These are phyloP conservation scores for Graphilbum fragrans DNA, from an alignment of 2,329 filamentous ascomycete species.

Conservation along the genomic window DNA sequence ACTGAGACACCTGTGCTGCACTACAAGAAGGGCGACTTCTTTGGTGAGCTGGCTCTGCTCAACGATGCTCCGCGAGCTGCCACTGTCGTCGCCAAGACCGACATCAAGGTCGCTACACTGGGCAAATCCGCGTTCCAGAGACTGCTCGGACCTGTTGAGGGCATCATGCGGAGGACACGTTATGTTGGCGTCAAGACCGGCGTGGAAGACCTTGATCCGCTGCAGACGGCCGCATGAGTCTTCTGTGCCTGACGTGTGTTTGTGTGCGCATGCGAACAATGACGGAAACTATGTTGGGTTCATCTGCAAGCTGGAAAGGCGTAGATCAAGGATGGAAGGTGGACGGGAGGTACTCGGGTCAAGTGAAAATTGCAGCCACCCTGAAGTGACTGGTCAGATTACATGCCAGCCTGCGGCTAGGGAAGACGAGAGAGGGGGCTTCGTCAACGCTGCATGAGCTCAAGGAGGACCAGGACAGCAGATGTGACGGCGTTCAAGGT, in stretches of 20 bases:
- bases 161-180: constrained; percentile 76
- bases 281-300: too few relatives aligned
- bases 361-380: too few relatives aligned
- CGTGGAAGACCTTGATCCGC: constrained; percentile 56
- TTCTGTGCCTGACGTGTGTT: not conserved
- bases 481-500: not conserved
- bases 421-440: too few relatives aligned
- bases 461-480: too few relatives aligned
- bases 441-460: too few relatives aligned
- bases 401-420: too few relatives aligned
- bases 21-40: constrained; percentile 90
- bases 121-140: constrained; percentile 93
- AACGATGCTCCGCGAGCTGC: constrained; percentile 91
- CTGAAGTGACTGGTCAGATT: too few relatives aligned
- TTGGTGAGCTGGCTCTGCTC: constrained; percentile 85
- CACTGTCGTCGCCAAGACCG: constrained; percentile 69
- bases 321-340: too few relatives aligned
- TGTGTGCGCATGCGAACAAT: too few relatives aligned
- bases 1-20: constrained; percentile 58
- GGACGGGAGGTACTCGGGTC: too few relatives aligned
- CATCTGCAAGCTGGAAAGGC: too few relatives aligned
- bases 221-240: constrained; percentile 26
- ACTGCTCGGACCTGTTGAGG: constrained; percentile 81
- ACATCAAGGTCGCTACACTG: constrained; percentile 85
- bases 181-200: constrained; percentile 48